These are phyloP conservation scores for Nephelium lappaceum DNA, from an alignment of 345 rosid genomes.

Conservation along the genomic window DNA sequence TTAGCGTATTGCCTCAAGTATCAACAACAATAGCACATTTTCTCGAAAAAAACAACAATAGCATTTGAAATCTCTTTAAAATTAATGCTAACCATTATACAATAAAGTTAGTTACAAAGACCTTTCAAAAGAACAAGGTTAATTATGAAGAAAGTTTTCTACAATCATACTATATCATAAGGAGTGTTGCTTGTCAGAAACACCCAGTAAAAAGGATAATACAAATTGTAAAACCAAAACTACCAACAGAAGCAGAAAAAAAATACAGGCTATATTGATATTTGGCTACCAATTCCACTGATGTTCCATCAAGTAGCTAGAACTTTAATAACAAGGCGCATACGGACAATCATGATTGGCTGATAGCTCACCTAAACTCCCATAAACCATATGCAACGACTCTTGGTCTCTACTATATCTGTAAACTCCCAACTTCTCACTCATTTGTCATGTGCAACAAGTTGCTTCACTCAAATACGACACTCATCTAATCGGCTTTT, in stretches of 20 bases:
- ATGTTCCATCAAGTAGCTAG: neutral
- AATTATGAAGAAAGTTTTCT: too few species aligned
- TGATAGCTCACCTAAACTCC: neutral
- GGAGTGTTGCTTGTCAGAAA: neutral
- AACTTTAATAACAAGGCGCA: neutral
- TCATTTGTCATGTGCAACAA: neutral
- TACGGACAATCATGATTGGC: neutral
- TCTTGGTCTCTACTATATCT: neutral
- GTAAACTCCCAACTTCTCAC: neutral
- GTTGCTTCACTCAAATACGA: conserved; percentile 26
- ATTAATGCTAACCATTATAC: too few species aligned
- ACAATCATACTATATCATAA: too few species aligned
- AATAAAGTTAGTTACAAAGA: too few species aligned
- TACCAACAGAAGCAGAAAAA: neutral
- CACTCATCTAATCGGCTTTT: conserved; percentile 78
- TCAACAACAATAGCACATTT: too few species aligned
- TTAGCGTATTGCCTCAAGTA: too few species aligned
- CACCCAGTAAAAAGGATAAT: neutral
- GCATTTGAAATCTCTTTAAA: too few species aligned
- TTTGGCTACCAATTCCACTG: neutral
- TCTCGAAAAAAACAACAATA: too few species aligned
- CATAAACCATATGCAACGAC: conserved; percentile 1
- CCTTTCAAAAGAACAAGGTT: too few species aligned
- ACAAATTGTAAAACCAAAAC: neutral
- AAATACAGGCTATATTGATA: neutral